Base-by-base conservation (phyloP, 169 alveolate species). In the Plasmodium gonderi region DNA sequence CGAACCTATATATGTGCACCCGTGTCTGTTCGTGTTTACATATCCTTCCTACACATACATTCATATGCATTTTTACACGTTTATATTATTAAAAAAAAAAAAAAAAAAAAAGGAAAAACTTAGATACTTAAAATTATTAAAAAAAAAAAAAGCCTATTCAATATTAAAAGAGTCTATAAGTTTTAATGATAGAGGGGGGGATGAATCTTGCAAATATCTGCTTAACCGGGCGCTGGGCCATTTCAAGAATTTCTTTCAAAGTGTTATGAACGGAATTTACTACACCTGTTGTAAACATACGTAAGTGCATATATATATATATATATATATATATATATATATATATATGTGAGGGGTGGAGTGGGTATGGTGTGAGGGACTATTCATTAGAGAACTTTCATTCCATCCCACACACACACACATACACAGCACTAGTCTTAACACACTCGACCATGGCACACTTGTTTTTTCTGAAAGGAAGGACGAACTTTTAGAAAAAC, bases 401-500 rank as follows among this genome's bases (percentile, higher is more conserved):
- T n/a, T n/a, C n/a, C n/a, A n/a, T n/a, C n/a, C n/a, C n/a, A n/a
- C n/a, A n/a, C n/a, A n/a, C n/a, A n/a, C n/a, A n/a, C n/a, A n/a
- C n/a, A n/a, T n/a, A n/a, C n/a, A n/a, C n/a, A n/a, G n/a, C n/a
- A n/a, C n/a, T n/a, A n/a, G n/a, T n/a, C n/a, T n/a, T n/a, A n/a
- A n/a, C n/a, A n/a, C n/a, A n/a, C n/a, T n/a, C n/a, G n/a, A n/a
- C n/a, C n/a, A n/a, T n/a, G n/a, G 17, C 42, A 8, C 20, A 14
- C 3, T 74, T 74, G 36, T 33, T 23, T 36, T 74, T 1, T 74
- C 38, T 65, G 29, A 12, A 26, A 81, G 6, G 17, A 12, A 2
- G 64, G 60, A 3, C 77, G 20, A 23, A 82, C n/a, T 69, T 82
- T 82, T 8, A 47, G 29, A 54, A 82, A 23, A 26, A 82, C 17